phyloP scores from a whole-genome alignment of 352 stramenopile genomes.

The Globisporangium apiculatum region DNA sequence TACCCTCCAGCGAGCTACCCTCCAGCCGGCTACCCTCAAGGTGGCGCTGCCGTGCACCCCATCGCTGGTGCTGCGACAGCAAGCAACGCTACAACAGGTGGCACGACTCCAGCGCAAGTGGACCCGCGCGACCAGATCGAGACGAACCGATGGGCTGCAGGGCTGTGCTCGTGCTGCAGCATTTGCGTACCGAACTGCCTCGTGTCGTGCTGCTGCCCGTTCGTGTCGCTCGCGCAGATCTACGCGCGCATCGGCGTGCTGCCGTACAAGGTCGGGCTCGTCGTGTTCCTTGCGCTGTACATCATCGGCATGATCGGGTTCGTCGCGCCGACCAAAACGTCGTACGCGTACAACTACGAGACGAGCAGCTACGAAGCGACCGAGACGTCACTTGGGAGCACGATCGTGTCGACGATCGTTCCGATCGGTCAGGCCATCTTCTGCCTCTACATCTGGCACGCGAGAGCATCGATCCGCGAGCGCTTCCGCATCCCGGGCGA shows the following conservation, averaged over 20 bases:
- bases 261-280: conserved; percentile 7
- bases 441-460: conserved; percentile 1
- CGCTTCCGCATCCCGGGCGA: conserved; percentile 12
- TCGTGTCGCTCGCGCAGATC: conserved; percentile 23
- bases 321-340: not conserved
- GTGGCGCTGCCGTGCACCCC: not conserved
- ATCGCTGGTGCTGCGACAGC: not conserved
- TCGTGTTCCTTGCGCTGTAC: conserved; percentile 5
- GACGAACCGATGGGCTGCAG: conserved; percentile 9
- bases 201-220: conserved; percentile 21
- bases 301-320: not conserved
- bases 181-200: conserved; percentile 20
- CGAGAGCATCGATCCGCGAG: conserved; percentile 2
- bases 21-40: not conserved
- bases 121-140: conserved; percentile 10
- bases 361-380: not conserved
- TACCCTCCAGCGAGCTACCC: not conserved
- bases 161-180: conserved; percentile 22
- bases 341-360: not conserved
- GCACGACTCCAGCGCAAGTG: not conserved
- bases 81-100: not conserved
- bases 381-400: not conserved
- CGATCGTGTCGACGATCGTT: not conserved
- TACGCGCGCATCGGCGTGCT: conserved; percentile 15
- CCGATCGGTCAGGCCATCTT: conserved; percentile 1